These are phyloP conservation scores for Gaeumannomyces tritici DNA, from an alignment of 2,329 filamentous ascomycete genomes.

Conservation along the genomic window DNA sequence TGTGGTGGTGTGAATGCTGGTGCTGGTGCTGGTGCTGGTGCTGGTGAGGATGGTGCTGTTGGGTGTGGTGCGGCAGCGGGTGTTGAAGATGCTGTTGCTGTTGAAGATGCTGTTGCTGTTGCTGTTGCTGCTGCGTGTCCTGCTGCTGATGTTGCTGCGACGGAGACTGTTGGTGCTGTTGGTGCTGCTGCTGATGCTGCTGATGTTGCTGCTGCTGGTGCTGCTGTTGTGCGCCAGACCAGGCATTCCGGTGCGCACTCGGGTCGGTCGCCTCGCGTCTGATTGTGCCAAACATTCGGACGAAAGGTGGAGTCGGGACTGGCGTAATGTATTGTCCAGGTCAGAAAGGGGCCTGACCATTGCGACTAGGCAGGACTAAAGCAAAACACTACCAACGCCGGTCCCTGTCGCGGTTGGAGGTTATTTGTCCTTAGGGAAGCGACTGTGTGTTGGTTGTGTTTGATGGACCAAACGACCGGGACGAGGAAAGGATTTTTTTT, in stretches of 20 bases:
- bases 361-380: background rate
- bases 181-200: background rate
- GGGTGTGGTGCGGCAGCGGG: background rate
- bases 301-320: background rate
- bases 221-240: background rate
- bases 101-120: no score
- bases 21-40: background rate
- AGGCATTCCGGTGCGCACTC: background rate
- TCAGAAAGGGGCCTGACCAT: background rate
- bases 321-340: background rate
- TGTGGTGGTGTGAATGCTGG: background rate
- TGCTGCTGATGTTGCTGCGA: background rate
- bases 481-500: background rate
- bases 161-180: no score
- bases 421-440: background rate
- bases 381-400: background rate
- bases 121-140: background rate
- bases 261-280: background rate
- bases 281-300: background rate
- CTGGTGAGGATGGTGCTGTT: background rate
- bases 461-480: background rate
- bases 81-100: background rate
- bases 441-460: background rate
- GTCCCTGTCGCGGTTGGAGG: background rate
- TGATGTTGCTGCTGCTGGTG: background rate